Base-by-base conservation (phyloP, 441 rosid species). In the Theobroma grandiflorum region DNA sequence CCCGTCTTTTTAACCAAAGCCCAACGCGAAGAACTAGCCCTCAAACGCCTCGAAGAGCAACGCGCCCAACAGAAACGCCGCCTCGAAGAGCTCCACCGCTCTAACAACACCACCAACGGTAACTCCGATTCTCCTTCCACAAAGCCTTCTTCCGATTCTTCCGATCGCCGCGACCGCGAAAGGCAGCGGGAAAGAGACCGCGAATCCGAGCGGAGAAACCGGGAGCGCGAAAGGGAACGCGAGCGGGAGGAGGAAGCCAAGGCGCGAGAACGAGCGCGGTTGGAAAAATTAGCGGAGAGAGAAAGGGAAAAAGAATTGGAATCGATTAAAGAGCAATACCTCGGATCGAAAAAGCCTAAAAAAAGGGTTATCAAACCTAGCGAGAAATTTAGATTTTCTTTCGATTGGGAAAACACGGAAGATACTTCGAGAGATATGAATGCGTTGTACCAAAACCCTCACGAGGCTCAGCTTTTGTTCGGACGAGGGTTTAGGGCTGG, bases 401-500 rank as follows among this genome's bases (percentile, higher is more conserved):
- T 96, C 67, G 98, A 96, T 80, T 96, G 98, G 99, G 98, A 93
- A 78, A 92, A 92, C 84, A 94, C 98, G 0, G 98, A 96, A 83
- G 99, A 94, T 69, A 96, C 98, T 3, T 96, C 98, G 0, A 80
- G 97, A 65, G 98, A 96, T 69, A 92, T 93, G 94, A 94, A 93
- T 83, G 42, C 83, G 31, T 87, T 94, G 76, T 93, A 94, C 85
- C 97, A 92, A 68, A 92, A 89, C 88, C 97, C 98, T 85, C 97
- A 96, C 71, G 98, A 96, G 83, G 98, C 98, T 49, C 98, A 92
- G 80, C 87, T 93, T 43, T 85, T 94, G 70, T 96, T 94, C 22
- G 98, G 98, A 4, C 84, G 98, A 63, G 98, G 99, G 75, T 96
- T 96, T 82, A 92, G 97, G 3, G 98, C 94, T 1, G 99, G 98